Base-by-base conservation (phyloP, 2,329 filamentous ascomycete genomes). In the Ramichloridium luteum region DNA sequence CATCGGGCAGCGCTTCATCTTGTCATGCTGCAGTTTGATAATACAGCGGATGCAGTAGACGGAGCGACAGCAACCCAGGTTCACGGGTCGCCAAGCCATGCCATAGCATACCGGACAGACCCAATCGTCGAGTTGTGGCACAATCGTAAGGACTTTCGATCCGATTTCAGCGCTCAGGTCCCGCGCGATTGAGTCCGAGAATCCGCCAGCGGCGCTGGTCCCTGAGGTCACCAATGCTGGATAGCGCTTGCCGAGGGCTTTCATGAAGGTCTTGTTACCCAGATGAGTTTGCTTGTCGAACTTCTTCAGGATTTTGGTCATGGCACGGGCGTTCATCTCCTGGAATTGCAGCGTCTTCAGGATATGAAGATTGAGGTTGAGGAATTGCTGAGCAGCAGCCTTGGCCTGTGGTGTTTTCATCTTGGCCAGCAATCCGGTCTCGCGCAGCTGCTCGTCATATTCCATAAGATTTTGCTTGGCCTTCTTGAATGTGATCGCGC, bases 241-340 rank as follows among this genome's bases (percentile, higher is more conserved):
- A 30, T 51, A 49, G 13, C 44, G 44, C 28, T 37, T 34, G 14
- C 42, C 34, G 10, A 54, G 37, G 9, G 37, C 42, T 3, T 38
- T 39, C 25, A 50, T 32, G 30, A 53, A 53, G 5, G 37, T 20
- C 15, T 50, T 38, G 8, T 44, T 74, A 15, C 77, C 74, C 13
- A 92, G 63, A 1, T 78, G 74, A 2, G 84, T 93, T 36, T 75
- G 72, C 57, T 93, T 93, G 57, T 90, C 81, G 51, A 93, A 93
- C 74, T 85, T 93, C 55, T 93, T 93, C 32, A 93, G 59, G 31
- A 93, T 93, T 55, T 93, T 93, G 18, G 63, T 64, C 47, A 90
- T 73, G 1, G 84, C 84, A 16, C 70, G 70, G 42, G 73, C 72
- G 48, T 93, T 92, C 42, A 92, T 75, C 50, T 90, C 83, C 48